phyloP scores from a whole-genome alignment of 257 asterid genomes.

The Marsdenia floribunda region DNA sequence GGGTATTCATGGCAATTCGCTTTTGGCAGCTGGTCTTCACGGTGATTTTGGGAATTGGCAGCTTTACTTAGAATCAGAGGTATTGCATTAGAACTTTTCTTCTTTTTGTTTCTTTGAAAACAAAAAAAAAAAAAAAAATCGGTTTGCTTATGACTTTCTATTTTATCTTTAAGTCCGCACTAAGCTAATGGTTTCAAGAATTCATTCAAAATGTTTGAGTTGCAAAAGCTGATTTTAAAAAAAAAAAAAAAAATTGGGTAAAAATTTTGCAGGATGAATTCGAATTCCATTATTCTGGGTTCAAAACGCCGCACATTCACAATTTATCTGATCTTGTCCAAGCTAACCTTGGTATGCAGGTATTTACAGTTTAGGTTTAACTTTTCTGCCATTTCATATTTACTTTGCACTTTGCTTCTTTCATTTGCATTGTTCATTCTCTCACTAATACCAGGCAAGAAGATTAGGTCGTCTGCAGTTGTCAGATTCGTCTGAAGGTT shows the following conservation, averaged over 20 bases:
- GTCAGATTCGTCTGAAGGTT: conserved; percentile 70
- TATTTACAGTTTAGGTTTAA: conserved; percentile 19
- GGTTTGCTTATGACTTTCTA: neutral
- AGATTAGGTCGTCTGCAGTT: conserved; percentile 65
- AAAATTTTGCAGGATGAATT: conserved; percentile 55
- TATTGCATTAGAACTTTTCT: conserved; percentile 20
- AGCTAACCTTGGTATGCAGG: conserved; percentile 72
- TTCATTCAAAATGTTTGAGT: neutral
- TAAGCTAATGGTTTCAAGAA: neutral
- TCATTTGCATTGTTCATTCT: neutral
- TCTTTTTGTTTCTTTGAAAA: conserved; percentile 3
- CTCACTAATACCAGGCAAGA: conserved; percentile 52
- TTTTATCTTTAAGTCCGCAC: neutral
- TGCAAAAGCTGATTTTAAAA: neutral
- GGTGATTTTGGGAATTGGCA: conserved; percentile 84
- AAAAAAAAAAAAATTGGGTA: neutral
- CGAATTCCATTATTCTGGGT: conserved; percentile 81
- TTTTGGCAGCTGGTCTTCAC: conserved; percentile 66
- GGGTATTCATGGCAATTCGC: conserved; percentile 37
- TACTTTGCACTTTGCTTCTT: neutral
- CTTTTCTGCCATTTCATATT: neutral
- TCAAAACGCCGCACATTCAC: conserved; percentile 72
- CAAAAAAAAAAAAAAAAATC: no score
- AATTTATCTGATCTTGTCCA: conserved; percentile 94
- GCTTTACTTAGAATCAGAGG: conserved; percentile 79